Evolutionary conservation across 768 basidiomycete genomes (phyloP), one percentile per base, ranked within the genome.

Genomic region (Kwoniella bestiolae): DNA sequence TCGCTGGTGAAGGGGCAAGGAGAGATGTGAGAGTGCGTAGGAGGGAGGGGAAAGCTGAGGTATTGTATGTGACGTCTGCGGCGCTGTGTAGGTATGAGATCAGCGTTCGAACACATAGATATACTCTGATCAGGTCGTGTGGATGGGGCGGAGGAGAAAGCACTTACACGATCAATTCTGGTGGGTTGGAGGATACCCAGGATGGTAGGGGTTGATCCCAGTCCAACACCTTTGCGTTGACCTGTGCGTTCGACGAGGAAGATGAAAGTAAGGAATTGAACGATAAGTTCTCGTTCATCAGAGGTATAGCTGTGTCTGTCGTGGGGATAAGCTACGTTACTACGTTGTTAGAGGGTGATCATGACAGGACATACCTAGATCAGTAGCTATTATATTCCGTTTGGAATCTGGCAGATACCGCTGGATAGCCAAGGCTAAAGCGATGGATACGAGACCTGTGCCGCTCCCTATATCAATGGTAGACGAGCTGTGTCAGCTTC

Each of bases 21-120:
- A 94, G 82, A 2, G 80, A 76, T 4, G 82, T 80, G 25, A 95
- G 82, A 0, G 91, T 93, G n/a, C 82, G 82, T 18, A 92, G 80
- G 44, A 95, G 86, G 0, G 89, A 84, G 2, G 90, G 86, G 79
- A 95, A 96, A 1, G 91, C 90, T 1, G 87, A 82, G 0, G 91
- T 91, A 82, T 95, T 95, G 83, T 94, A 95, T 1, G 92, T 89
- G 7, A 94, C 91, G 72, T 96, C 94, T 12, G 92, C 91, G 88
- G 94, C 92, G 47, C 92, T 94, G 45, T 50, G 21, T 25, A 16
- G 26, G 35, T 25, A 11, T 18, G 23, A 21, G 26, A 26, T 69
- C 47, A 65, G 52, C 12, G 38, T 41, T 14, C 38, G 8, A 41
- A 4, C 35, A 29, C 31, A n/a, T n/a, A 7, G 9, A 7, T 26